phyloP scores from a whole-genome alignment of 768 basidiomycete genomes.

The Crepidotus variabilis region DNA sequence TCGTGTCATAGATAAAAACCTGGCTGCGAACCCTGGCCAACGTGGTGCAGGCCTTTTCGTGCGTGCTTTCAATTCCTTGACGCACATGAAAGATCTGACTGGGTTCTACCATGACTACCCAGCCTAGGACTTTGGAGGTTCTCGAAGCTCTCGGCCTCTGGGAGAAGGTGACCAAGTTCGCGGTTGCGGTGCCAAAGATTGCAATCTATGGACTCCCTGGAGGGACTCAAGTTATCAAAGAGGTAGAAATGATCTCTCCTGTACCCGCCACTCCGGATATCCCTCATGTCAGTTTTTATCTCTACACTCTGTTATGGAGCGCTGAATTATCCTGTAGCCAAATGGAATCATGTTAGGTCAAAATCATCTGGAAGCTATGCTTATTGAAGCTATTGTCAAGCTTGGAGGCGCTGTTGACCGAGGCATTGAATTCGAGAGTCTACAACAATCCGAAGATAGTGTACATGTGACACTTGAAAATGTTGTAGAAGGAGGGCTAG shows the following conservation, averaged over 20 bases:
- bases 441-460: slow-evolving; percentile 31
- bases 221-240: slow-evolving; percentile 12
- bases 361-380: slow-evolving; percentile 29
- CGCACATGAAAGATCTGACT: too few relatives aligned
- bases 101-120: slow-evolving; percentile 11
- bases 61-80: not conserved
- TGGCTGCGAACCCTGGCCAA: slow-evolving; percentile 24
- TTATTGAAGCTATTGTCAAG: slow-evolving; percentile 27
- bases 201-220: slow-evolving; percentile 27
- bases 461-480: slow-evolving; percentile 30
- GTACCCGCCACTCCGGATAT: not conserved
- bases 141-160: slow-evolving; percentile 31
- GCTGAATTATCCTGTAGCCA: slow-evolving; percentile 12
- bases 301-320: not conserved
- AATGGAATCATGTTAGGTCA: slow-evolving; percentile 26
- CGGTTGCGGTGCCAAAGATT: slow-evolving; percentile 15
- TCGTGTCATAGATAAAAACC: slow-evolving; percentile 43
- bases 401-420: slow-evolving; percentile 34
- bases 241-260: slow-evolving; percentile 25
- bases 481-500: slow-evolving; percentile 12
- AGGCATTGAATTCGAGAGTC: slow-evolving; percentile 36
- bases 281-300: not conserved
- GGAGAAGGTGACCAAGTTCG: slow-evolving; percentile 25
- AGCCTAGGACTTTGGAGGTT: slow-evolving; percentile 40
- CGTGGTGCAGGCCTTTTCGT: slow-evolving; percentile 33